These are phyloP conservation scores for Scalesia atractyloides DNA, from an alignment of 129 eudicot species.

Conservation along the genomic window DNA sequence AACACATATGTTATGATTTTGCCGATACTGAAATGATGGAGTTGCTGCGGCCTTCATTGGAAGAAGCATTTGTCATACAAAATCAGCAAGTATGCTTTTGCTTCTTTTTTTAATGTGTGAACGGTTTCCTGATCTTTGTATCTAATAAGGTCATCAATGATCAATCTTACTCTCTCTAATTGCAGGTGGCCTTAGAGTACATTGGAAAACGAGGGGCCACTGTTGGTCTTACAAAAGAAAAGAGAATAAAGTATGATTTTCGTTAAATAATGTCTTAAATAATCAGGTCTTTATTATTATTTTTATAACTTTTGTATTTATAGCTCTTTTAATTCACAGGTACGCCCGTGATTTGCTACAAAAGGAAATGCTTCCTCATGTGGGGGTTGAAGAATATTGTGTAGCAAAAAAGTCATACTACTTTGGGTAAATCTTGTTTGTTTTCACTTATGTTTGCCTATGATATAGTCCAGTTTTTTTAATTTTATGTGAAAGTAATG, in stretches of 20 bases:
- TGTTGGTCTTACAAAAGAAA: conserved; percentile 86
- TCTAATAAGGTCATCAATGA: not conserved
- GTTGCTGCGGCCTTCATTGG: conserved; percentile 87
- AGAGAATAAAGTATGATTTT: conserved; percentile 72
- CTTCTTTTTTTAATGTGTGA: conserved; percentile 10
- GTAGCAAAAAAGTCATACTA: conserved; percentile 95
- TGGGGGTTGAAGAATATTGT: conserved; percentile 89
- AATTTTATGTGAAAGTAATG: conserved; percentile 1
- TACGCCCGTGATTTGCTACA: conserved; percentile 92
- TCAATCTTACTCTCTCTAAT: not conserved
- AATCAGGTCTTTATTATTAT: not conserved
- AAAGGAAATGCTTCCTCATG: conserved; percentile 99
- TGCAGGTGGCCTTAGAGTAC: conserved; percentile 91
- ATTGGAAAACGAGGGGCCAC: conserved; percentile 97
- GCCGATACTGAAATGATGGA: conserved; percentile 99
- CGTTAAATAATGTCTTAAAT: not conserved
- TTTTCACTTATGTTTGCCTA: not conserved
- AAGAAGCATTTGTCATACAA: conserved; percentile 97
- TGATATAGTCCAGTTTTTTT: not conserved
- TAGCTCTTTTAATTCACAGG: conserved; percentile 55
- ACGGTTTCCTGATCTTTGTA: not conserved
- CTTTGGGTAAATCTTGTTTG: conserved; percentile 59
- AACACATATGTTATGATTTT: conserved; percentile 91
- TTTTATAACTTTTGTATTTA: not conserved
- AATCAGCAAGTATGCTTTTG: conserved; percentile 66